phyloP scores from a whole-genome alignment of 2,329 filamentous ascomycete species.

The Clathrospora elynae region DNA sequence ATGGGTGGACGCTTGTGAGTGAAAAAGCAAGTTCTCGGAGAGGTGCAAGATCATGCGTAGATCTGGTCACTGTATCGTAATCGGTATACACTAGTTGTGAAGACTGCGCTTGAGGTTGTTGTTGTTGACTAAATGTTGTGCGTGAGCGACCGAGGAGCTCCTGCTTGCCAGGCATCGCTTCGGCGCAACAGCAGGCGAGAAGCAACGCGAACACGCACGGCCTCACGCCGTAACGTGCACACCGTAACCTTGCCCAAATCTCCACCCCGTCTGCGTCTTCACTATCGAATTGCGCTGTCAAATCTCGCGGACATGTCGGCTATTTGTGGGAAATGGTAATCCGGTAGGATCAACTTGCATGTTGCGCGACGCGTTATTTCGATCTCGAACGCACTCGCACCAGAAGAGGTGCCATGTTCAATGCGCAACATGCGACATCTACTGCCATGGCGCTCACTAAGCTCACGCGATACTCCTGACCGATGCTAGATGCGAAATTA shows the following conservation, averaged over 20 bases:
- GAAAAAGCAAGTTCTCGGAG: too few species aligned
- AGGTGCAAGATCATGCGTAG: too few species aligned
- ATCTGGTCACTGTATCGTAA: too few species aligned
- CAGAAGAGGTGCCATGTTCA: conserved; percentile 10
- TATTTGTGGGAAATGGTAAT: conserved; percentile 13
- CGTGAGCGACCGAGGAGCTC: conserved; percentile 2
- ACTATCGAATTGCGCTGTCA: conserved; percentile 1
- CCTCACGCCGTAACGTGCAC: conserved; percentile 1
- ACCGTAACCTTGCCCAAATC: neutral
- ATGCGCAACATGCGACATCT: conserved; percentile 15
- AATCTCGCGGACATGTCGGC: conserved; percentile 6
- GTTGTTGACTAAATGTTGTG: neutral
- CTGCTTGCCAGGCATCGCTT: conserved; percentile 9
- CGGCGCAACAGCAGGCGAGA: conserved; percentile 5
- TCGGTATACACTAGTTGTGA: neutral
- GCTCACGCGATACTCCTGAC: conserved; percentile 14
- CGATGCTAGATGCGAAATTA: conserved; percentile 24
- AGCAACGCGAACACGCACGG: conserved; percentile 3
- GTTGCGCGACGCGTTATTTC: conserved; percentile 23
- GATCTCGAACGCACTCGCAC: conserved; percentile 11
- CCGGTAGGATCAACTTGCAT: conserved; percentile 10
- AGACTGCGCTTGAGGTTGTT: neutral
- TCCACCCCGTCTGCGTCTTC: conserved; percentile 1
- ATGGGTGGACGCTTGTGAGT: too few species aligned
- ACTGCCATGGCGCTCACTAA: conserved; percentile 21